These are phyloP conservation scores for Hypoxylon fragiforme DNA, from an alignment of 495 filamentous ascomycete genomes.

Conservation along the genomic window DNA sequence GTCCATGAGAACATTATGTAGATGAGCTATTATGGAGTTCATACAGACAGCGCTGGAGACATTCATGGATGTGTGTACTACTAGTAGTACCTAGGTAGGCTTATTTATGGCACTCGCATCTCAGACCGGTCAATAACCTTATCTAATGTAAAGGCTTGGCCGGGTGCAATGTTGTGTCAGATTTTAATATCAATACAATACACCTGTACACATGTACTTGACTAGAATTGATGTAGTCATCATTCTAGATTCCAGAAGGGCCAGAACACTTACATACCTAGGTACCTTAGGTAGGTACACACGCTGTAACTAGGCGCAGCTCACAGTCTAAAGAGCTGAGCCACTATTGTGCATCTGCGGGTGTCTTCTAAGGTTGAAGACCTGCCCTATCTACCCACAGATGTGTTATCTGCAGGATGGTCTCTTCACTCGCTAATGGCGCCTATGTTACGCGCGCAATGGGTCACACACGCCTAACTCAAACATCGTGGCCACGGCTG, in stretches of 20 bases:
- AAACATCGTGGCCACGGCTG: conserved; percentile 6
- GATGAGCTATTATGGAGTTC: no score
- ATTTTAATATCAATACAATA: no score
- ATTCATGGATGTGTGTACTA: no score
- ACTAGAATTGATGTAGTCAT: no score
- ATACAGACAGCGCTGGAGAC: no score
- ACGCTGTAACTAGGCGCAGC: neutral
- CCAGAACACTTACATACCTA: neutral
- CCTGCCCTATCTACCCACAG: conserved; percentile 5
- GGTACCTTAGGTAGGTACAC: neutral
- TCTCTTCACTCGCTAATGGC: neutral
- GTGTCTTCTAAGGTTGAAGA: conserved; percentile 15
- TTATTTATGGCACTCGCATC: no score
- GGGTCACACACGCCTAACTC: conserved; percentile 21
- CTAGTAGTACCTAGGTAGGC: no score
- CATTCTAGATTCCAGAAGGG: no score
- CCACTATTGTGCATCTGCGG: conserved; percentile 18
- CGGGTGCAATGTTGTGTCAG: no score
- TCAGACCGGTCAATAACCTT: conserved; percentile 6
- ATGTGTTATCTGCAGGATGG: no score
- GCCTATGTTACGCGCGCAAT: conserved; percentile 20
- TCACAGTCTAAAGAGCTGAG: conserved; percentile 20
- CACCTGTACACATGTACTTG: no score
- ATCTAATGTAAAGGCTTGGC: neutral
- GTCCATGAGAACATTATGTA: no score